Evolutionary conservation across 1,284 basidiomycete genomes (phyloP), one percentile per base, ranked within the genome.

Genomic region (Melampsora americana): DNA sequence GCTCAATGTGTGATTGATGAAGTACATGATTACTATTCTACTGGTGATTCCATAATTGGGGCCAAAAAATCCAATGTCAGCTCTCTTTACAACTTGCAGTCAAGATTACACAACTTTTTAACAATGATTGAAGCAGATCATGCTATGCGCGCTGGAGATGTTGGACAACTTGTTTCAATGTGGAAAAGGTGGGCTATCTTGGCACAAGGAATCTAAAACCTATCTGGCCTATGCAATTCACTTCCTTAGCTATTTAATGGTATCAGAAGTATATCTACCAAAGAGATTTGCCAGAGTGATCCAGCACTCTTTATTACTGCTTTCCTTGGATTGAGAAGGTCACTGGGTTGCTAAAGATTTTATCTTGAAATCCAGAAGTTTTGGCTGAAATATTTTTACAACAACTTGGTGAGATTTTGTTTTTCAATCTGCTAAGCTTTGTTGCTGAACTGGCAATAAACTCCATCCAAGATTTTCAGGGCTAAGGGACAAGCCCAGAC

Each of bases 301-400:
- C 1, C 18, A 48, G n/a, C 66, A 68, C 20, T 68, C 23, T 23
- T 30, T 68, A 23, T 50, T 68, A 16, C 1, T 46, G 1, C 28
- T 44, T 44, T 50, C 66, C 9, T 6, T 39, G 20, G 61, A 61
- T n/a, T n/a, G 61, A n/a, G 46, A 62, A 7, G 39, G 48, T 48
- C 69, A 65, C 30, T 68, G 44, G 44, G 46, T 68, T 14, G 28
- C 66, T 12, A 68, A 68, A 28, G 42, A 68, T 68, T 48, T 50
- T 68, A 48, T 26, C 66, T 68, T 68, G 66, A 68, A 18, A 26
- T 32, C 14, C n/a, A 68, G 32, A 68, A 68, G 50, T 68, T 23
- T 26, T 68, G 66, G 66, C n/a, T 68, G 2, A 68, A 56, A 23
- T 56, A 56, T n/a, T 28, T 56, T 56, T 56, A 56, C 26, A 56